Base-by-base conservation (phyloP, 345 rosid species). In the Tarenaya hassleriana region DNA sequence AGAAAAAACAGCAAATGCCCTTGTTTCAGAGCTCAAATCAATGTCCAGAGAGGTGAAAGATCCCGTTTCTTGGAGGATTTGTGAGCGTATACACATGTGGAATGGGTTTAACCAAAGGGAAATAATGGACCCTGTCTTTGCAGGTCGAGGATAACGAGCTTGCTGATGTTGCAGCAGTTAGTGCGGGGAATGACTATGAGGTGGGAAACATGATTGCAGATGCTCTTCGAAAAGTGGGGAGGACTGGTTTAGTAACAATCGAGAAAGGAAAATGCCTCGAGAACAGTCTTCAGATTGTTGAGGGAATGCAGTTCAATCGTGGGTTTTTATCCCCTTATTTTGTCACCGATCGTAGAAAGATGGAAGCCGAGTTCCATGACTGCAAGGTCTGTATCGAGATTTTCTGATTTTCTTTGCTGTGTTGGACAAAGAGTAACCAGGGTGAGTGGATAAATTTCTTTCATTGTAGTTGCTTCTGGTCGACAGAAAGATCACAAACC, bases 221-320 rank as follows among this genome's bases (percentile, higher is more conserved):
- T 61, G 96, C 96, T 52, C 34, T 86, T 63, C 72, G 7, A 51
- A 57, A 66, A 69, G 95, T 87, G 34, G 96, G 95, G 41, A 82
- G 78, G 75, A 49, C 20, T 56, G 96, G 95, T 33, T 78, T 82
- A 1, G 80, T 91, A 43, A 86, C 83, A 41, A 84, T 82, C 56
- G 92, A 82, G 73, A 77, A 73, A 44, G 96, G 92, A 39, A 80
- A 62, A 49, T 56, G 55, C 57, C 46, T 72, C 0, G 87, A 78
- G 54, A 86, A 72, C 72, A 68, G 56, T 72, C 74, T 84, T 47
- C 61, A 82, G 52, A 57, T 91, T 27, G 87, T 86, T 16, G 80
- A 84, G 74, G 98, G 98, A 59, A 91, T 91, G 98, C 87, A 82
- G 66, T 84, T 91, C 44, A 80, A 76, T 55, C 87, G 95, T 8